Evolutionary conservation across 1,284 basidiomycete genomes (phyloP), one percentile per base, ranked within the genome.

Genomic region (Exobasidium rhododendri): DNA sequence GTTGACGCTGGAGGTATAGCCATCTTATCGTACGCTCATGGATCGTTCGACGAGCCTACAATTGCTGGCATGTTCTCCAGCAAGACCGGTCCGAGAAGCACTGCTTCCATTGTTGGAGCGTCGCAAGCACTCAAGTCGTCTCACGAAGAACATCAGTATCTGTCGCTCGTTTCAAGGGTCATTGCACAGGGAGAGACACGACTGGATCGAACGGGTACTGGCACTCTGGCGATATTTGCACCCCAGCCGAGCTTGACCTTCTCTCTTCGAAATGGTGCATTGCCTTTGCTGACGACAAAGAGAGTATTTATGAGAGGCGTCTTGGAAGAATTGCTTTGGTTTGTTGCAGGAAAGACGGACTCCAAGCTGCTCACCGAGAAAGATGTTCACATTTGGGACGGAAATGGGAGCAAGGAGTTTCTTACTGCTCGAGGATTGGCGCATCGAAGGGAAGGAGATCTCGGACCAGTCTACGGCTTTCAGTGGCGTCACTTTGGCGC

Each of bases 401-500:
- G 93, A 0, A 98, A 98, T 72, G 94, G 92, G 5, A 90, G 89
- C 11, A 85, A 88, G 66, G 89, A 86, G 64, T 98, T 94, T 73
- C 82, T 98, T 40, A 90, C 93, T 73, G 85, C 85, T 61, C 84
- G 92, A 20, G 94, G 94, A 0, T 82, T 98, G 20, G 84, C 83
- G 0, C 88, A 94, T 74, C 83, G 93, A n/a, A 82, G 89, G 1
- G 89, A 92, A 76, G 96, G 94, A 5, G 94, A 97, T 79, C 82
- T 98, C 1, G 94, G 94, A 0, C 94, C 96, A 0, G 92, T 98
- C 1, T 98, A 98, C 79, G 94, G 94, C 0, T 98, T 98, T 80
- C 94, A 98, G 76, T 98, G 96, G 94, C 84, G 94, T 59, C 94
- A 97, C 80, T 98, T 97, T 81, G 94, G 96, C 1, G 94, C 94